Evolutionary conservation across 2,329 filamentous ascomycete species (phyloP).

Genomic region (Pezicula radicicola): DNA sequence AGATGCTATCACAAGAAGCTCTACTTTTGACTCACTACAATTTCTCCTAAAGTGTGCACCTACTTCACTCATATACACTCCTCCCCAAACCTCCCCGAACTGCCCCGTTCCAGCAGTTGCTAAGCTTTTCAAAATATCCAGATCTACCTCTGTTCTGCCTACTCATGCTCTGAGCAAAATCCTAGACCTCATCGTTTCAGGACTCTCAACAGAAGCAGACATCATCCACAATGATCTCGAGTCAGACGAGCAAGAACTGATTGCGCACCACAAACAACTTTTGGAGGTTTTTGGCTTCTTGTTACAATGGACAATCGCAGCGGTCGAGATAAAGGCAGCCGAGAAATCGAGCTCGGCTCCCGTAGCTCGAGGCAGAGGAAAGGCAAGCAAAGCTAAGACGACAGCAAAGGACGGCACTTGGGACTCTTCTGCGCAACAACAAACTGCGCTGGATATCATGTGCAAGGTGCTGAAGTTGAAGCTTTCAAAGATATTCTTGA

Average conservation of each 20-base stretch:
- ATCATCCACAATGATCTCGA: constrained; percentile 83
- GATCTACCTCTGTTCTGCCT: constrained; percentile 77
- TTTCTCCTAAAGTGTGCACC: constrained; percentile 92
- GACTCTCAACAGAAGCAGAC: constrained; percentile 81
- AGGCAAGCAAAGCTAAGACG: constrained; percentile 72
- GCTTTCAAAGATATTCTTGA: constrained; percentile 88
- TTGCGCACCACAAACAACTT: constrained; percentile 84
- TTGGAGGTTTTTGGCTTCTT: constrained; percentile 94
- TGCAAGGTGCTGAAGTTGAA: constrained; percentile 94
- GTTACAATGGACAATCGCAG: constrained; percentile 90
- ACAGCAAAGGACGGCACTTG: constrained; percentile 74
- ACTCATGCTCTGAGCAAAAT: constrained; percentile 86
- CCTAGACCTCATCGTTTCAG: constrained; percentile 85
- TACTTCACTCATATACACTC: constrained; percentile 37
- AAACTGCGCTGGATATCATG: constrained; percentile 88
- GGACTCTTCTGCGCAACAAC: constrained; percentile 87
- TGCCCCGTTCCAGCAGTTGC: constrained; percentile 45
- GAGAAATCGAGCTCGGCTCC: constrained; percentile 79
- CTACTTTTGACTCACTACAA: constrained; percentile 87
- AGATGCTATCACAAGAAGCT: constrained; percentile 76
- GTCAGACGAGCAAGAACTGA: constrained; percentile 82
- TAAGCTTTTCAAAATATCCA: constrained; percentile 65
- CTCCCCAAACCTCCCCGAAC: constrained; percentile 24
- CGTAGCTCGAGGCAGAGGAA: constrained; percentile 68
- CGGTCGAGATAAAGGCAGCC: constrained; percentile 89